phyloP scores from a whole-genome alignment of 495 filamentous ascomycete species.

The Parathielavia hyrcaniae region DNA sequence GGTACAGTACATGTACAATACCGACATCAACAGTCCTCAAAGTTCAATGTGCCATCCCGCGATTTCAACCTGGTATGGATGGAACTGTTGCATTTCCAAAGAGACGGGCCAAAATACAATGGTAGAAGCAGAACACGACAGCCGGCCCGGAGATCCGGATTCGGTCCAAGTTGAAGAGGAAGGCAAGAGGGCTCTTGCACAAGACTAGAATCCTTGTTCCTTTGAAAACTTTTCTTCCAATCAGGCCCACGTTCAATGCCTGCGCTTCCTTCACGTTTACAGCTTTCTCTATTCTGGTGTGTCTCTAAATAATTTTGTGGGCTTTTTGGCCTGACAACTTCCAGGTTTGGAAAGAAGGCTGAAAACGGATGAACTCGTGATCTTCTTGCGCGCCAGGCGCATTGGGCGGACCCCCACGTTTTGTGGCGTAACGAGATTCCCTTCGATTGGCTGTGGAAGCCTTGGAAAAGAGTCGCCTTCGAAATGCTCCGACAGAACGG shows the following conservation, averaged over 20 bases:
- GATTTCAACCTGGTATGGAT: too few relatives aligned
- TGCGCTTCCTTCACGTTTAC: too few relatives aligned
- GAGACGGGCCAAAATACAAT: not conserved
- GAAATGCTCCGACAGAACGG: not conserved
- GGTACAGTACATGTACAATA: not conserved
- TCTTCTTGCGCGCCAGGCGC: not conserved
- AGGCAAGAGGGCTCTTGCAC: slow-evolving; percentile 22
- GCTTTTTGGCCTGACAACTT: too few relatives aligned
- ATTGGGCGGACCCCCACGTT: not conserved
- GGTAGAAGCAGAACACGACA: not conserved
- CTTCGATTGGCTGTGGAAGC: slow-evolving; percentile 3
- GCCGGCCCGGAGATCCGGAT: too few relatives aligned
- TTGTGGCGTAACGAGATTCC: not conserved
- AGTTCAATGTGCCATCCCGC: too few relatives aligned
- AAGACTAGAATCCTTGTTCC: slow-evolving; percentile 26
- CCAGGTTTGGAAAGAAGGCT: not conserved
- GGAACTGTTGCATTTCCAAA: too few relatives aligned
- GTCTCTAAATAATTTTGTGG: too few relatives aligned
- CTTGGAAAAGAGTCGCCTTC: not conserved
- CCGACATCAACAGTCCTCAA: too few relatives aligned
- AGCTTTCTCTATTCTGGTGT: too few relatives aligned
- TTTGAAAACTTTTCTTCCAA: slow-evolving; percentile 23
- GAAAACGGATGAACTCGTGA: not conserved
- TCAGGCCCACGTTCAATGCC: slow-evolving; percentile 22
- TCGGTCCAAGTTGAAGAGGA: too few relatives aligned